These are phyloP conservation scores for Paraurostyla sp. DNA, from an alignment of 73 alveolate genomes.

Conservation along the genomic window DNA sequence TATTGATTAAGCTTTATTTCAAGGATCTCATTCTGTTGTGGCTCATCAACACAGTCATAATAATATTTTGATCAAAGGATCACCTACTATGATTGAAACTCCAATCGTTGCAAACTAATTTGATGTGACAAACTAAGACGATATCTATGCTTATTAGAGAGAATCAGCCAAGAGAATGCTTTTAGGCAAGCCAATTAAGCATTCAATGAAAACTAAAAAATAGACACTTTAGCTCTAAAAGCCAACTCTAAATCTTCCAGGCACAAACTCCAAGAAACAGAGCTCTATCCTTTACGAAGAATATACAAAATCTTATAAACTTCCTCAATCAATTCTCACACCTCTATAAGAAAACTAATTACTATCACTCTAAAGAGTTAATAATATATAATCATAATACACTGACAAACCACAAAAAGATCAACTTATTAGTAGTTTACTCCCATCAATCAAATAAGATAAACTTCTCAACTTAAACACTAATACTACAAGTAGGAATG, in stretches of 20 bases:
- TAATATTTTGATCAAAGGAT: neutral
- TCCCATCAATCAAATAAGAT: neutral
- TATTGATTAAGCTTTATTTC: neutral
- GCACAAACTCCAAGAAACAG: neutral
- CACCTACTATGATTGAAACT: neutral
- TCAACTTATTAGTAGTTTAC: neutral
- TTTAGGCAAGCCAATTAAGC: conserved; percentile 21
- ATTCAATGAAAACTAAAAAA: neutral
- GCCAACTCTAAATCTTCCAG: neutral
- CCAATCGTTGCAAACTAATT: neutral
- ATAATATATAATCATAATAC: neutral
- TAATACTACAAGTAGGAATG: neutral
- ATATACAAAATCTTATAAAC: conserved; percentile 9
- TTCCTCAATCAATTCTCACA: conserved; percentile 19
- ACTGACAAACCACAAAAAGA: neutral
- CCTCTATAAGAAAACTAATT: neutral
- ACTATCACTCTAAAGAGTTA: neutral
- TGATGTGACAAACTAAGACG: neutral
- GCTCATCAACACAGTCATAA: neutral
- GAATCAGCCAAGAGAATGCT: neutral
- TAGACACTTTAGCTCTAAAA: neutral
- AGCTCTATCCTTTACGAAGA: conserved; percentile 11
- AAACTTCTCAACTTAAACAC: too few species aligned
- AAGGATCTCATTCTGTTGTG: neutral
- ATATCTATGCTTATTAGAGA: neutral